phyloP scores from a whole-genome alignment of 2,329 filamentous ascomycete genomes.

The Aspergillus carbonarius region DNA sequence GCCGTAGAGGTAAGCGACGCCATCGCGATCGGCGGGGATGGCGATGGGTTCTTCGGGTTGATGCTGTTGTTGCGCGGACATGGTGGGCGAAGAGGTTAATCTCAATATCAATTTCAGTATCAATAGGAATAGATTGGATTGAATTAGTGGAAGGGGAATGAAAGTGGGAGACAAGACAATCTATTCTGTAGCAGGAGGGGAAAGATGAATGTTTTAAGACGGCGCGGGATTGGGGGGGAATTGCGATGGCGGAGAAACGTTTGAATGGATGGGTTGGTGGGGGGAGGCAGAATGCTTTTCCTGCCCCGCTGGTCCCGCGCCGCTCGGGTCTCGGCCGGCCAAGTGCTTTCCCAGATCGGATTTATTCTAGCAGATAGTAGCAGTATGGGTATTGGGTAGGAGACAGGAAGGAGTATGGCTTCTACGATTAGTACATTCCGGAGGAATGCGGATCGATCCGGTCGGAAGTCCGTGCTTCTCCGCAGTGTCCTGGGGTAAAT shows the following conservation, averaged over 20 bases:
- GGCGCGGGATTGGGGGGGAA: too few relatives aligned
- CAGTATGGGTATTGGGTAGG: too few relatives aligned
- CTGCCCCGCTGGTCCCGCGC: constrained; percentile 1
- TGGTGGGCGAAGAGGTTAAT: constrained; percentile 21
- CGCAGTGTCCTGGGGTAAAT: too few relatives aligned
- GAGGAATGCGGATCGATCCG: too few relatives aligned
- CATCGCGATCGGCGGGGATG: constrained; percentile 41
- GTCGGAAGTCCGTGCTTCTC: too few relatives aligned
- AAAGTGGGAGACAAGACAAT: background rate
- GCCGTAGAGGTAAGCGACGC: constrained; percentile 57
- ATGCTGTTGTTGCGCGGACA: too few relatives aligned
- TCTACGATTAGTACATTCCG: too few relatives aligned
- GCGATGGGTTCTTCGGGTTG: constrained; percentile 34
- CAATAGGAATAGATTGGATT: too few relatives aligned
- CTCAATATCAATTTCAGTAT: too few relatives aligned
- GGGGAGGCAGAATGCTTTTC: constrained; percentile 15
- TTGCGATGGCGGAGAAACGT: constrained; percentile 18
- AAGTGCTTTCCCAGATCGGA: constrained; percentile 26
- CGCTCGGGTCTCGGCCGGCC: constrained; percentile 13
- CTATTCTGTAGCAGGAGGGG: background rate
- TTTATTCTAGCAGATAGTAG: too few relatives aligned
- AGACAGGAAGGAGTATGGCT: too few relatives aligned
- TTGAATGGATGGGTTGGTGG: background rate
- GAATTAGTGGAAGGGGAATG: too few relatives aligned
- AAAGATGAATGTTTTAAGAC: background rate